Conservation (phyloP, 202 grass and related monocot species). For the Cymbopogon flexuosus region DNA sequence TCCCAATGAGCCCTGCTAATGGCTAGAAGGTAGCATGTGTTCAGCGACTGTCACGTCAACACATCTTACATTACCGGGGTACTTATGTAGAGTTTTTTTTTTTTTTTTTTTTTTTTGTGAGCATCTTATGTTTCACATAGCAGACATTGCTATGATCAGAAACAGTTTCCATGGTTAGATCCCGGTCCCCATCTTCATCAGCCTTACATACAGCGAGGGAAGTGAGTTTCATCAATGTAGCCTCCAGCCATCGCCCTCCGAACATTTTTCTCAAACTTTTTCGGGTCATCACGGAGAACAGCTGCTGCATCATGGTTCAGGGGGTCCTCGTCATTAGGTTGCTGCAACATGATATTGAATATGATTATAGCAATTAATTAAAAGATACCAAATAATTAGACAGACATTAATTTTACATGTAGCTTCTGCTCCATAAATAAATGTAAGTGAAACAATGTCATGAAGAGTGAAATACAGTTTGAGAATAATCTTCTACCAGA, state of each 20-base stretch:
- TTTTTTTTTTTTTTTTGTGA: no score
- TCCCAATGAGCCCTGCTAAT: background rate
- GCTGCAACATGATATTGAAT: slow-evolving; percentile 42
- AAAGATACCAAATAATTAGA: background rate
- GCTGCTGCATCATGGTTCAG: slow-evolving; percentile 80
- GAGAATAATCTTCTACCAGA: background rate
- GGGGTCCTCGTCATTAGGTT: slow-evolving; percentile 94
- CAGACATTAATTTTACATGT: no score
- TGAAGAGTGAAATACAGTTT: background rate
- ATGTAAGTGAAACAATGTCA: background rate
- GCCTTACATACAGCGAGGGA: slow-evolving; percentile 65
- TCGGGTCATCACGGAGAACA: slow-evolving; percentile 68
- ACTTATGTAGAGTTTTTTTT: no score
- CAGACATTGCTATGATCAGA: background rate
- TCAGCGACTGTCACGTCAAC: background rate
- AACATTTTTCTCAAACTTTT: slow-evolving; percentile 78
- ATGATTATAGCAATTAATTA: slow-evolving; percentile 5
- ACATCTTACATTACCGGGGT: background rate
- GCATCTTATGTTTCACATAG: background rate
- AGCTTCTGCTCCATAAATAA: background rate
- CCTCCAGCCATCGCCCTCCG: slow-evolving; percentile 62
- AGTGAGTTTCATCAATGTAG: slow-evolving; percentile 55
- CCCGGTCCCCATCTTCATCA: background rate
- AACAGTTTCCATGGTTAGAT: background rate
- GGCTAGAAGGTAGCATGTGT: background rate